Conservation (phyloP, 2,329 filamentous ascomycete species). For the Venturiaceae sp. region DNA sequence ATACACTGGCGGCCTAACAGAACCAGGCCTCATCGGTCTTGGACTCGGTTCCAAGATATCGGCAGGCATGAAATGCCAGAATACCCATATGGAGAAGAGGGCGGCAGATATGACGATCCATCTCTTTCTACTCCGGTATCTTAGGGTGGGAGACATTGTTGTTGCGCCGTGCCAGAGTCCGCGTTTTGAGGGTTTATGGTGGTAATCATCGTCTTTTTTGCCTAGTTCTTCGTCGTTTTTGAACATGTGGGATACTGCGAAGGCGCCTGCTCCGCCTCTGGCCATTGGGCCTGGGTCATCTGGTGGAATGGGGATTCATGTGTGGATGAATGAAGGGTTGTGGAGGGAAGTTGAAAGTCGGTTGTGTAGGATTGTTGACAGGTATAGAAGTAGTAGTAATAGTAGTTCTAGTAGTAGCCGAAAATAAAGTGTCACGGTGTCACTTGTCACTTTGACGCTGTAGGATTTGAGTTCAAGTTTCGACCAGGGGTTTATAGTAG, state of each 20-base stretch:
- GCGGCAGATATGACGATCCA: neutral
- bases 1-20: neutral
- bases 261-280: constrained; percentile 2
- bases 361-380: too few relatives aligned
- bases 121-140: constrained; percentile 1
- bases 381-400: too few relatives aligned
- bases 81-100: neutral
- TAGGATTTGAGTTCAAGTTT: too few relatives aligned
- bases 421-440: too few relatives aligned
- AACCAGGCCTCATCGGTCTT: neutral
- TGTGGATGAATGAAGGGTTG: neutral
- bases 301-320: neutral
- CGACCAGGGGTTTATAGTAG: too few relatives aligned
- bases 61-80: neutral
- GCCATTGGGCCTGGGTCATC: constrained; percentile 1
- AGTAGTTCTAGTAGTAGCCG: too few relatives aligned
- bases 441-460: too few relatives aligned
- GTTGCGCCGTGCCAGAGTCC: neutral
- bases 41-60: constrained; percentile 2
- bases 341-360: neutral
- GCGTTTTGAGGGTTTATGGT: neutral
- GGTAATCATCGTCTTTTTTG: constrained; percentile 8
- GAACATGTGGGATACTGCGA: neutral
- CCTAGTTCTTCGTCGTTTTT: constrained; percentile 4
- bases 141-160: neutral